A percentile compares a stretch with the other conserved stretches of the same genome.
Evolutionary conservation across 306 rosid genomes (phyloP).

Genomic region (Rosa rugosa): DNA sequence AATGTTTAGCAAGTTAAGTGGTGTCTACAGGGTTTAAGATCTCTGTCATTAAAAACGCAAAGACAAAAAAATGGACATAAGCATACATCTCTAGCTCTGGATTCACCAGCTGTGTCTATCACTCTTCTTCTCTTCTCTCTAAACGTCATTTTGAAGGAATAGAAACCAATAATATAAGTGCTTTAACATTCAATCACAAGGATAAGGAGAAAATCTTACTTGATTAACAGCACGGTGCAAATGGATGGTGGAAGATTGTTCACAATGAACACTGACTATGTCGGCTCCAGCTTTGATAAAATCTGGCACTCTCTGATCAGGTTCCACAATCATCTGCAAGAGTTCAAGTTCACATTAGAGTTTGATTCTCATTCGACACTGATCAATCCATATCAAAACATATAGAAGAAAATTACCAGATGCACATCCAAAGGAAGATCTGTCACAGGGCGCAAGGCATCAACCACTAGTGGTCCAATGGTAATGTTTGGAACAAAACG

Average conservation of each 20-base stretch:
- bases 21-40: background rate
- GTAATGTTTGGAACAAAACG: slow-evolving; percentile 99
- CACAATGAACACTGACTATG: slow-evolving; percentile 92
- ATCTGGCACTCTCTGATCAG: slow-evolving; percentile 94
- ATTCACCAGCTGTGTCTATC: background rate
- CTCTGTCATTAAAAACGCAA: background rate
- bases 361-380: background rate
- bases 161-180: background rate
- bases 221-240: slow-evolving; percentile 85
- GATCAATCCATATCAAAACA: slow-evolving; percentile 10
- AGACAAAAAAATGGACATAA: background rate
- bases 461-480: slow-evolving; percentile 95
- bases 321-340: slow-evolving; percentile 95
- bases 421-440: slow-evolving; percentile 99
- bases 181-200: slow-evolving; percentile 3
- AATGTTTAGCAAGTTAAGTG: background rate
- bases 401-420: slow-evolving; percentile 58
- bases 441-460: slow-evolving; percentile 97
- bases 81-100: background rate
- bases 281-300: slow-evolving; percentile 99
- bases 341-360: slow-evolving; percentile 23
- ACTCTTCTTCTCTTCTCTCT: background rate
- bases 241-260: slow-evolving; percentile 96
- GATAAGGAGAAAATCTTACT: slow-evolving; percentile 47
- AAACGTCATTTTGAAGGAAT: background rate